These are phyloP conservation scores for Stephania yunnanensis DNA, from an alignment of 164 flowering plant species.

Conservation along the genomic window DNA sequence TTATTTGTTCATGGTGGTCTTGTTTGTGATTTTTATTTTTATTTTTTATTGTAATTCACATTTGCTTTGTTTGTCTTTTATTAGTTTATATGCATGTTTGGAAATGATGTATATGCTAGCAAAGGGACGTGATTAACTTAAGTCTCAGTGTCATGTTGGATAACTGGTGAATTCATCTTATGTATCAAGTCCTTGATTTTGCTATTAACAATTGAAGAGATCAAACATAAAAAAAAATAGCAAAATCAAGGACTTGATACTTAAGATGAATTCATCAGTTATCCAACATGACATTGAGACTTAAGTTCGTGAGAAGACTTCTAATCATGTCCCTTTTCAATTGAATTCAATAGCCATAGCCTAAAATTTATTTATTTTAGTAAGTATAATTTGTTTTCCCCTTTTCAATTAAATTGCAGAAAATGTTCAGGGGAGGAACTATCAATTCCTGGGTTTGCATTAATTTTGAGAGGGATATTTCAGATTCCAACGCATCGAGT, in stretches of 20 bases:
- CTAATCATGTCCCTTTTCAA: too few relatives aligned
- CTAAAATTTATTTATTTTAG: background rate
- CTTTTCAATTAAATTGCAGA: background rate
- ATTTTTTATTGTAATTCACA: too few relatives aligned
- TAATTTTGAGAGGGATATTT: background rate
- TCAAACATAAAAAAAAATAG: too few relatives aligned
- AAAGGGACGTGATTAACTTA: background rate
- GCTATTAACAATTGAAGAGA: too few relatives aligned
- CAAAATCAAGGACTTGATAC: too few relatives aligned
- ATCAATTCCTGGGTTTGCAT: background rate
- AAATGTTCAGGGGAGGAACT: slow-evolving; percentile 1
- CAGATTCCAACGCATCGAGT: background rate
- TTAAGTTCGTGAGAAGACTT: too few relatives aligned
- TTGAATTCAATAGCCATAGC: background rate
- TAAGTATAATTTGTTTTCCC: background rate
- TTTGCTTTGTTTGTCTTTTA: too few relatives aligned
- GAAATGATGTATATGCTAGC: background rate
- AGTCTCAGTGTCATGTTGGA: background rate
- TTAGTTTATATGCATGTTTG: too few relatives aligned
- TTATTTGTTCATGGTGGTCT: background rate
- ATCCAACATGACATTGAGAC: too few relatives aligned
- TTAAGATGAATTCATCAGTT: too few relatives aligned
- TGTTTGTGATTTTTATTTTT: too few relatives aligned
- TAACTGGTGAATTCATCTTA: background rate
- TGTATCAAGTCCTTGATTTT: too few relatives aligned